Conservation (phyloP, 2,329 filamentous ascomycete species). For the Neonectria neomacrospora region DNA sequence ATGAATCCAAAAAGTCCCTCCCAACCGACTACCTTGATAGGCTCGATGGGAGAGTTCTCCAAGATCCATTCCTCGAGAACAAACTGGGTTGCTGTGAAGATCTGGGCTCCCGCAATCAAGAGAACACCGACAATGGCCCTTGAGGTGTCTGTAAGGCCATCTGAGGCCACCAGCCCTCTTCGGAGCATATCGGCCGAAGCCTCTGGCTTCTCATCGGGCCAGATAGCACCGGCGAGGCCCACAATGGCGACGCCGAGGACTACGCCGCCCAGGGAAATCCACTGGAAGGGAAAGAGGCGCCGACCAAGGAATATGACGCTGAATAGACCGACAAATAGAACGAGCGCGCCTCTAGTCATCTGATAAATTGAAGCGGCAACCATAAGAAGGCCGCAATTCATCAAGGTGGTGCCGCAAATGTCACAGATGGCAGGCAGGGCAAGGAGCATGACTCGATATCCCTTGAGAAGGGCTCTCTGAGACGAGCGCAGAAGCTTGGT, state of each 20-base stretch:
- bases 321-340: constrained; percentile 95
- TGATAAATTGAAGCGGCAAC: constrained; percentile 97
- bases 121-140: constrained; percentile 82
- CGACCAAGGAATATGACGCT: constrained; percentile 90
- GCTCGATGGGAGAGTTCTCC: constrained; percentile 72
- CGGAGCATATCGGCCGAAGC: constrained; percentile 46
- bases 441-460: constrained; percentile 78
- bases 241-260: constrained; percentile 90
- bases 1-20: constrained; percentile 92
- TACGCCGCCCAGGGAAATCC: constrained; percentile 87
- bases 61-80: constrained; percentile 96
- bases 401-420: constrained; percentile 93
- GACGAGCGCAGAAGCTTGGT: constrained; percentile 60
- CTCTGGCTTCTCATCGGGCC: constrained; percentile 70
- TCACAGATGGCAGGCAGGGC: constrained; percentile 92
- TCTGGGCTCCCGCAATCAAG: constrained; percentile 91
- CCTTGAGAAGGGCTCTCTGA: constrained; percentile 71
- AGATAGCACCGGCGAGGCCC: constrained; percentile 87
- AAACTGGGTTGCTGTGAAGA: constrained; percentile 97
- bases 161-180: constrained; percentile 53
- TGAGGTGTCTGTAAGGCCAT: constrained; percentile 51
- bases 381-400: constrained; percentile 95
- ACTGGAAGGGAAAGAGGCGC: constrained; percentile 87
- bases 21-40: constrained; percentile 93
- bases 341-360: constrained; percentile 95